Base-by-base conservation (phyloP, 768 basidiomycete genomes). In the Lactarius sp. region DNA sequence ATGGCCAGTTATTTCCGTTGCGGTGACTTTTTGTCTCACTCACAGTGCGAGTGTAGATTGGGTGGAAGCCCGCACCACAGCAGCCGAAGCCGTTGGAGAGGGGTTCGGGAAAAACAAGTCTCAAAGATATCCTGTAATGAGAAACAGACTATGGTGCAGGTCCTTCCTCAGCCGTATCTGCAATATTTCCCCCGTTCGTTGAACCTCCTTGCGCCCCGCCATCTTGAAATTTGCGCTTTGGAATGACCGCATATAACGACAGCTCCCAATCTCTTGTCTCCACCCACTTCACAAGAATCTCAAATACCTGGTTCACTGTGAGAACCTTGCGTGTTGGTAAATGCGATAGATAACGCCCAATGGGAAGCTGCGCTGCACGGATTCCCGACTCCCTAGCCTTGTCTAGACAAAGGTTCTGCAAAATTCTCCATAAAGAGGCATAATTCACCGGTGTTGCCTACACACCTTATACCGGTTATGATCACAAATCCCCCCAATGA, bases 401-500 rank as follows among this genome's bases (percentile, higher is more conserved):
- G 73, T 92, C 81, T 60, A 90, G 79, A 73, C 96, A 98, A 39
- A 98, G 81, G 73, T 87, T 89, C 93, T 98, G 72, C 27, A 37
- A 53, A 34, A 16, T 31, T 22, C 14, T 39, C 20, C 18, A 64
- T 52, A 52, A 62, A 53, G 41, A 39, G 18, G 44, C 41, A 27
- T 18, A 44, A 13, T 7, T 36, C 14, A 9, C 5, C 7, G 13
- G 33, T 65, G 46, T 22, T 36, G 20, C 10, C 8, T 20, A 42
- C 59, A 53, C 61, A 85, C 96, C 84, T 96, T 98, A 79, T 95
- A 92, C 49, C 96, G 89, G 76, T 99, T 99, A 71, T 90, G 91
- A 74, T 99, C 97, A 63, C 88, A 88, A 69, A 99, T 88, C 6
- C 95, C 96, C 34, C 96, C 96, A 57, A 99, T 94, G 69, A 99